Evolutionary conservation across 78 protist genomes (phyloP), one percentile per base, ranked within the genome.

Genomic region (slime mould (Dictyostelium discoideum)): DNA sequence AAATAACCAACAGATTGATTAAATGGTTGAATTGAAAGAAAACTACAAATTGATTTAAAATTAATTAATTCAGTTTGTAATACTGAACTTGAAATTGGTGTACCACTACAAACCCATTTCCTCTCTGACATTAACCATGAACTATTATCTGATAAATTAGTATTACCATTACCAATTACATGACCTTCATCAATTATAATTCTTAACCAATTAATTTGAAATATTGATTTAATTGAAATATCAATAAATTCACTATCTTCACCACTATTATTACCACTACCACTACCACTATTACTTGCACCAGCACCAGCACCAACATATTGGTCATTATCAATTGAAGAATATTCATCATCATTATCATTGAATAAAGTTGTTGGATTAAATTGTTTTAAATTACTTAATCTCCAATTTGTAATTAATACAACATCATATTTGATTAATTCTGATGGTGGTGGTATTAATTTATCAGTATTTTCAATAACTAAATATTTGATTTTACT

Each of bases 121-220:
- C 90, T 32, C 20, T 88, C 87, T 9, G 87, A 57, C 24, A 24
- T 6, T 7, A 88, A 20, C 8, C 20, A 11, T n/a, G 60, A n/a
- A 0, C 24, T 11, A 18, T 29, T 22, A 13, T 85, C 40, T 26
- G 84, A 76, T 5, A 84, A 32, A 20, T 84, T 84, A 0, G 94
- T 80, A 11, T 46, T 44, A 7, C 24, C 16, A 39, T 63, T 84
- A 18, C 87, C 89, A 14, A 92, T 72, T 0, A 84, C 85, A 54
- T 92, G 96, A 20, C 96, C 96, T 63, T 92, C 96, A 42, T 92
- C 96, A 3, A 92, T 40, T 3, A 92, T 85, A 18, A 92, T 18
- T 57, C 96, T 85, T 29, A 48, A 39, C 90, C 88, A 92, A 63
- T 85, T 29, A 1, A 92, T 40, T 44, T 44, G 80, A 18, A 84